phyloP scores from a whole-genome alignment of 2,329 filamentous ascomycete genomes.

The Monosporascus ibericus region DNA sequence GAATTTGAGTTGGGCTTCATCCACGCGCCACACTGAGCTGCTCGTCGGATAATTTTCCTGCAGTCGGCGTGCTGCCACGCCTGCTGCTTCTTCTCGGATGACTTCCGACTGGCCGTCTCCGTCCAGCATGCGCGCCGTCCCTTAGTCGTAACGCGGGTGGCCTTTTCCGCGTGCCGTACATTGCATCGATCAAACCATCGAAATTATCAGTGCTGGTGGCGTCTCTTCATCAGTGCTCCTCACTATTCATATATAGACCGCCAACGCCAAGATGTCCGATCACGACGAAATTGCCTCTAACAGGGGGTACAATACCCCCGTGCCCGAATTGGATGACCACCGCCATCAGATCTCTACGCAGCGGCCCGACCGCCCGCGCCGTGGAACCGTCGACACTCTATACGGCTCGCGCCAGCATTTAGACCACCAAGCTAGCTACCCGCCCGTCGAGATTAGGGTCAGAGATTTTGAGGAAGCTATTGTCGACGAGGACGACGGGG shows the following conservation, averaged over 20 bases:
- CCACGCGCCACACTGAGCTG: conserved; percentile 9
- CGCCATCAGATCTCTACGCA: conserved; percentile 60
- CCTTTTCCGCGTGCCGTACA: conserved; percentile 13
- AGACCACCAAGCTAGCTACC: conserved; percentile 33
- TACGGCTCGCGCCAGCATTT: conserved; percentile 47
- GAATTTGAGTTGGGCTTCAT: conserved; percentile 1
- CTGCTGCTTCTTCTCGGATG: conserved; percentile 25
- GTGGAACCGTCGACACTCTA: conserved; percentile 69
- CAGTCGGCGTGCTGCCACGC: conserved; percentile 33
- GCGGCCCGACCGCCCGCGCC: conserved; percentile 53
- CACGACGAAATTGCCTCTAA: conserved; percentile 54
- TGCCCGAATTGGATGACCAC: conserved; percentile 84
- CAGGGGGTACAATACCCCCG: conserved; percentile 65
- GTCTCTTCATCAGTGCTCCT: conserved; percentile 1
- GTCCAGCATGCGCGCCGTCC: conserved; percentile 27
- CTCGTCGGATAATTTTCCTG: conserved; percentile 10
- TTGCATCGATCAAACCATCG: not conserved
- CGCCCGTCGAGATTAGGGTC: conserved; percentile 37
- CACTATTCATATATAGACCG: conserved; percentile 12
- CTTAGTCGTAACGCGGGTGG: conserved; percentile 25
- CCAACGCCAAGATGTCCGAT: conserved; percentile 60
- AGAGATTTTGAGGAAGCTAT: conserved; percentile 86
- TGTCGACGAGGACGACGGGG: conserved; percentile 63
- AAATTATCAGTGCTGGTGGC: not conserved
- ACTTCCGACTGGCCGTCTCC: conserved; percentile 14